Evolutionary conservation across 805 yeast genomes (phyloP).

Genomic region (Nakazawaea holstii): DNA sequence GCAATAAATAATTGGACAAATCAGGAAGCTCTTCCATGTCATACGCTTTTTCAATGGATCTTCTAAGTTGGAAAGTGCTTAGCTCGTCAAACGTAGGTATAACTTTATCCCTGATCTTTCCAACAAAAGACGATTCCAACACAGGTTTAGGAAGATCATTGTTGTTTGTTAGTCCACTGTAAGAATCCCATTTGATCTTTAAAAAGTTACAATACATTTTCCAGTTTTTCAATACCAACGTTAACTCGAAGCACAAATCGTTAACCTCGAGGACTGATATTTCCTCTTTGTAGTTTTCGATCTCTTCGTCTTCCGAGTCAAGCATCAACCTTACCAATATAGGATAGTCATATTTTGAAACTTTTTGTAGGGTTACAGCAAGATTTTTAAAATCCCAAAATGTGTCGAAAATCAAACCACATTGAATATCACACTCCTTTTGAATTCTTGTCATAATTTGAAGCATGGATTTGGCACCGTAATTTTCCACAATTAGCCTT

Average conservation of each 20-base stretch:
- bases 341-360: slow-evolving; percentile 50
- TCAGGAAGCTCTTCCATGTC: slow-evolving; percentile 76
- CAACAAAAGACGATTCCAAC: slow-evolving; percentile 45
- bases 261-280: slow-evolving; percentile 61
- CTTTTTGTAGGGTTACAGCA: slow-evolving; percentile 48
- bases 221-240: slow-evolving; percentile 84
- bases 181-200: slow-evolving; percentile 59
- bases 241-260: slow-evolving; percentile 61
- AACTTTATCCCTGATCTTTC: slow-evolving; percentile 46
- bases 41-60: slow-evolving; percentile 78
- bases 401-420: slow-evolving; percentile 82
- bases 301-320: slow-evolving; percentile 25
- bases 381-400: slow-evolving; percentile 70
- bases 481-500: slow-evolving; percentile 66
- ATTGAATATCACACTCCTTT: slow-evolving; percentile 87
- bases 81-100: slow-evolving; percentile 62
- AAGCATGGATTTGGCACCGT: slow-evolving; percentile 60
- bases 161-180: slow-evolving; percentile 20
- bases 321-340: slow-evolving; percentile 29
- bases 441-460: slow-evolving; percentile 72
- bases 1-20: slow-evolving; percentile 27
- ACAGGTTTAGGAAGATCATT: slow-evolving; percentile 45
- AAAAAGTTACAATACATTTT: slow-evolving; percentile 69
- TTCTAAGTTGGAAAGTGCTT: slow-evolving; percentile 60
- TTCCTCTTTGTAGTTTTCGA: slow-evolving; percentile 26